Base-by-base conservation (phyloP, 495 filamentous ascomycete genomes). In the Gamarada debralockiae region DNA sequence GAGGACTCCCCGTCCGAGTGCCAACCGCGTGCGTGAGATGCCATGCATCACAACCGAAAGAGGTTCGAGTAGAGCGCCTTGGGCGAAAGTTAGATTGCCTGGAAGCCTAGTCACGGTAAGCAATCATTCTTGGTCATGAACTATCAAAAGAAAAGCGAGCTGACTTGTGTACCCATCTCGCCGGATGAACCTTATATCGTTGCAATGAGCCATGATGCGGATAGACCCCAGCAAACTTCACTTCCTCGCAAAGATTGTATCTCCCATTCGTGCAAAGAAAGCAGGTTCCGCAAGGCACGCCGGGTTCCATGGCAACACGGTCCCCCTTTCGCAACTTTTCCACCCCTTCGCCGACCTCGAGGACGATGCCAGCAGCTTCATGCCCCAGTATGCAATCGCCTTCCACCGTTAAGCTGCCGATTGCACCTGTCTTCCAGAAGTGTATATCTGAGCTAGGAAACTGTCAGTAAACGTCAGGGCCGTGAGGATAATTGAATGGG, bases 341-440 rank as follows among this genome's bases (percentile, higher is more conserved):
- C 21, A 96, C 89, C 1, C 63, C 74, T 14, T 70, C 65, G 0
- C 92, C 92, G 47, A 78, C 70, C 44, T 84, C 79, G 45, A 83
- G 74, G 29, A 96, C 79, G 29, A 74, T 76, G 17, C 92, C 92
- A 10, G 88, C 84, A 61, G 93, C 93, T 67, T 97, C 86, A 56
- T 89, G 85, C 48, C 85, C 85, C 78, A 80, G 76, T 24, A 80
- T 71, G 17, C 73, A 54, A 17, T 72, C 68, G 13, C 60, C 55
- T 34, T 56, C 42, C 21, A 72, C 67, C 29, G 73, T 65, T 20
- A 64, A 58, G 12, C 50, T 54, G 10, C 69, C 62, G 53, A 79
- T 66, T 22, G 65, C 62, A 29, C 77, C 79, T 44, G 73, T 65
- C 17, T 68, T 60, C 78, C 78, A 79, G 64, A 77, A 80, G 50